Percentiles rank a stretch among this genome's conserved stretches.
phyloP scores from a whole-genome alignment of 345 rosid genomes.

The Brassica juncea region DNA sequence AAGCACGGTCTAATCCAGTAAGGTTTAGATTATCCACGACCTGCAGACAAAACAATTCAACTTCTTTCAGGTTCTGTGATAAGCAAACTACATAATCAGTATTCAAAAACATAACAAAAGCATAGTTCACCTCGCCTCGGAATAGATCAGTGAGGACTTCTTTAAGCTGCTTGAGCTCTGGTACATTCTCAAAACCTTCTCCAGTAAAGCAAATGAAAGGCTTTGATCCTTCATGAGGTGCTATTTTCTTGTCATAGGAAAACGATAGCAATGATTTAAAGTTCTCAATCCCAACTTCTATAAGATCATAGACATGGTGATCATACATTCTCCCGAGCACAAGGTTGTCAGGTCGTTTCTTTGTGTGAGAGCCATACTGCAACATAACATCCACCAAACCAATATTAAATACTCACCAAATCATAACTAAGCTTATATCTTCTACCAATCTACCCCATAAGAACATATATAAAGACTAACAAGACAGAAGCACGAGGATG shows the following conservation, averaged over 20 bases:
- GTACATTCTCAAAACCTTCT: conserved; percentile 81
- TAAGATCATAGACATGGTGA: conserved; percentile 82
- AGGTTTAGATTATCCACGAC: conserved; percentile 86
- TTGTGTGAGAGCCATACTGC: conserved; percentile 88
- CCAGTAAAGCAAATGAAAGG: conserved; percentile 83
- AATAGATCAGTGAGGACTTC: conserved; percentile 82
- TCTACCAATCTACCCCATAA: neutral
- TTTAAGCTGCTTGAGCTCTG: conserved; percentile 81
- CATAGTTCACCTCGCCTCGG: conserved; percentile 69
- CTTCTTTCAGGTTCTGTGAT: conserved; percentile 1
- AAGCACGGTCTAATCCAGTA: conserved; percentile 81
- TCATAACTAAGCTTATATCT: neutral
- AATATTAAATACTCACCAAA: neutral
- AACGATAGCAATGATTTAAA: conserved; percentile 65
- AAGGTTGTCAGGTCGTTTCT: conserved; percentile 91
- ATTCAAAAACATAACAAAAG: too few species aligned
- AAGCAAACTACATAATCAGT: neutral
- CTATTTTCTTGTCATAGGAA: conserved; percentile 70
- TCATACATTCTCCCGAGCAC: conserved; percentile 82
- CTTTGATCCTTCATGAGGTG: conserved; percentile 76
- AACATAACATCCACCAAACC: conserved; percentile 14
- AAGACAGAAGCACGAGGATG: neutral
- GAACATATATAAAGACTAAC: neutral
- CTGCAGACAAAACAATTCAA: conserved; percentile 46
- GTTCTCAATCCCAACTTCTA: conserved; percentile 93